These are phyloP conservation scores for Salvia rosmarinus DNA, from an alignment of 257 asterid genomes.

Conservation along the genomic window DNA sequence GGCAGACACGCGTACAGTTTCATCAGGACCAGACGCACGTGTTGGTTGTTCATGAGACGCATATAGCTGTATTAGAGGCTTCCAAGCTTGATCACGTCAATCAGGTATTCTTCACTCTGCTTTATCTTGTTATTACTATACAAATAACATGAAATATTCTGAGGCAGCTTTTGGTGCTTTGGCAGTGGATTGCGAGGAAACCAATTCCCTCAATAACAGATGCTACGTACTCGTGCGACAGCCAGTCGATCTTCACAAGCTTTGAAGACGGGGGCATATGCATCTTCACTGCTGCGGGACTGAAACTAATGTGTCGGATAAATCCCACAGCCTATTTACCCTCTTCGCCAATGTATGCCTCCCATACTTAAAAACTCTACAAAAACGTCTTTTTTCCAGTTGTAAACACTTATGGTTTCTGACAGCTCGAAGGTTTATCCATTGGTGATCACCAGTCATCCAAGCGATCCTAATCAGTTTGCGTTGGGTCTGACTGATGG, in stretches of 20 bases:
- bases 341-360: constrained; percentile 50
- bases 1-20: constrained; percentile 65
- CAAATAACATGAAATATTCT: neutral
- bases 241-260: constrained; percentile 59
- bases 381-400: neutral
- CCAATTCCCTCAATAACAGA: constrained; percentile 52
- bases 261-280: constrained; percentile 57
- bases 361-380: neutral
- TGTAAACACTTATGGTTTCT: neutral
- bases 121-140: neutral
- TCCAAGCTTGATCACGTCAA: constrained; percentile 57
- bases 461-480: constrained; percentile 59
- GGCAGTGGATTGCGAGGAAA: constrained; percentile 62
- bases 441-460: constrained; percentile 61
- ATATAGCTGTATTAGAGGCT: constrained; percentile 59
- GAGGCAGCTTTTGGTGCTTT: constrained; percentile 29
- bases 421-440: constrained; percentile 59
- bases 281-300: constrained; percentile 47
- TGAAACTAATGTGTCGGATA: constrained; percentile 59
- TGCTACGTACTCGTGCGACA: constrained; percentile 69
- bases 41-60: constrained; percentile 62
- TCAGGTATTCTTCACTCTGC: constrained; percentile 46
- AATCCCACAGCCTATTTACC: constrained; percentile 57
- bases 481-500: constrained; percentile 75
- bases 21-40: constrained; percentile 67